Evolutionary conservation across 2,329 filamentous ascomycete species (phyloP).

Genomic region (Talaromyces marneffei): DNA sequence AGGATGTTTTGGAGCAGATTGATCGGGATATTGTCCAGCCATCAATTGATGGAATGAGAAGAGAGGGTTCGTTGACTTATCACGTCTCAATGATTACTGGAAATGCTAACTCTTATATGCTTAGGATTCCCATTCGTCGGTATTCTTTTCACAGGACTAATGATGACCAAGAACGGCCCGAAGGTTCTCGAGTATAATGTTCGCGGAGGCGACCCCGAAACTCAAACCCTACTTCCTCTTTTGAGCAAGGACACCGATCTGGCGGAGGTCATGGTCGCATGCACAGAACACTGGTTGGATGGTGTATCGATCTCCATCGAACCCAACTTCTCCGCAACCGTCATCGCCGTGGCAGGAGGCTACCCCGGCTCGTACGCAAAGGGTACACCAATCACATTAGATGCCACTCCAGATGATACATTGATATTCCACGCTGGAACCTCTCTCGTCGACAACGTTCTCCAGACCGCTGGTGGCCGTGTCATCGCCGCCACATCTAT

Average conservation of each 20-base stretch:
- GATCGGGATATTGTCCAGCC: slow-evolving; percentile 80
- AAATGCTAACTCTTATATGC: neutral
- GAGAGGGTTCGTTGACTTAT: slow-evolving; percentile 50
- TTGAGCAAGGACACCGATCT: slow-evolving; percentile 74
- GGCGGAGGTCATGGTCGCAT: slow-evolving; percentile 82
- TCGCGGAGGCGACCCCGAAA: slow-evolving; percentile 86
- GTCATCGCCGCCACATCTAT: slow-evolving; percentile 90
- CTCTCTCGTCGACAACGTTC: slow-evolving; percentile 53
- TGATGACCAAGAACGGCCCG: slow-evolving; percentile 77
- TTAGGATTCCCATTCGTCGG: slow-evolving; percentile 40
- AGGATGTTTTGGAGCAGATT: slow-evolving; percentile 69
- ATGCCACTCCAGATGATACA: slow-evolving; percentile 51
- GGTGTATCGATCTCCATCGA: slow-evolving; percentile 63
- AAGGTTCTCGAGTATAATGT: slow-evolving; percentile 91
- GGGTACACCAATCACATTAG: slow-evolving; percentile 58
- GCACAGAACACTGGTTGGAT: slow-evolving; percentile 67
- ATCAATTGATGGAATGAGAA: slow-evolving; percentile 80
- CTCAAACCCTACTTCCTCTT: slow-evolving; percentile 76
- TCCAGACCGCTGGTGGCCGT: slow-evolving; percentile 77
- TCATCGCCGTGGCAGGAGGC: slow-evolving; percentile 87
- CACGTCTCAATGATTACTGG: neutral
- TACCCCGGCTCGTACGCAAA: slow-evolving; percentile 85
- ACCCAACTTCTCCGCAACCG: slow-evolving; percentile 72
- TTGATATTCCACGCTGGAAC: slow-evolving; percentile 95
- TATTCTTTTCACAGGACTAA: slow-evolving; percentile 60